These are phyloP conservation scores for Colletotrichum sp. DNA, from an alignment of 2,329 filamentous ascomycete genomes.

Conservation along the genomic window DNA sequence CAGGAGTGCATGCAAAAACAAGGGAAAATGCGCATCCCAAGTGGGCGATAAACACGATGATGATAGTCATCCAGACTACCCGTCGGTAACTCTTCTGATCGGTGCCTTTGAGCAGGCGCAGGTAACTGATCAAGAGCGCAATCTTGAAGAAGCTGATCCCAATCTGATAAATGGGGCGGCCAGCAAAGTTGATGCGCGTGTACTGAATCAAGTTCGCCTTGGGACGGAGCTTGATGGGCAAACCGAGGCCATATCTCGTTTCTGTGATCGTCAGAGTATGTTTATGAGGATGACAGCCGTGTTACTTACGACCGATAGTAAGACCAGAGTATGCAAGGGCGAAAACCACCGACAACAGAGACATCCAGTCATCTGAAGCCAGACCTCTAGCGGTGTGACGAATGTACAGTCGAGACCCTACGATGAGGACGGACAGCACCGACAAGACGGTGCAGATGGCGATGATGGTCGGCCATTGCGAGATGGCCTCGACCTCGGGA, in stretches of 20 bases:
- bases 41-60: slow-evolving; percentile 49
- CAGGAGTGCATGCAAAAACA: slow-evolving; percentile 55
- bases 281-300: not conserved
- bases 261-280: slow-evolving; percentile 34
- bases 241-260: slow-evolving; percentile 57
- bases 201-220: slow-evolving; percentile 47
- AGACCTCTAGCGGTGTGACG: slow-evolving; percentile 47
- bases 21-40: slow-evolving; percentile 53
- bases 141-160: slow-evolving; percentile 64
- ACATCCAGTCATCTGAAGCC: slow-evolving; percentile 52
- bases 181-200: slow-evolving; percentile 56
- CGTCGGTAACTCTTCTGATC: slow-evolving; percentile 47
- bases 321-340: slow-evolving; percentile 53
- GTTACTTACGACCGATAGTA: slow-evolving; percentile 52
- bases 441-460: slow-evolving; percentile 52
- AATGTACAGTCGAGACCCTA: slow-evolving; percentile 46
- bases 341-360: slow-evolving; percentile 45
- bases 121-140: slow-evolving; percentile 56
- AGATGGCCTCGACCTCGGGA: slow-evolving; percentile 48
- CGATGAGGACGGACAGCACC: slow-evolving; percentile 44
- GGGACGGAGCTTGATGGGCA: slow-evolving; percentile 49
- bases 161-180: slow-evolving; percentile 58
- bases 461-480: slow-evolving; percentile 54
- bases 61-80: slow-evolving; percentile 49
- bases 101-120: slow-evolving; percentile 54